Evolutionary conservation across 129 eudicot genomes (phyloP).

Genomic region (Flaveria brownii): DNA sequence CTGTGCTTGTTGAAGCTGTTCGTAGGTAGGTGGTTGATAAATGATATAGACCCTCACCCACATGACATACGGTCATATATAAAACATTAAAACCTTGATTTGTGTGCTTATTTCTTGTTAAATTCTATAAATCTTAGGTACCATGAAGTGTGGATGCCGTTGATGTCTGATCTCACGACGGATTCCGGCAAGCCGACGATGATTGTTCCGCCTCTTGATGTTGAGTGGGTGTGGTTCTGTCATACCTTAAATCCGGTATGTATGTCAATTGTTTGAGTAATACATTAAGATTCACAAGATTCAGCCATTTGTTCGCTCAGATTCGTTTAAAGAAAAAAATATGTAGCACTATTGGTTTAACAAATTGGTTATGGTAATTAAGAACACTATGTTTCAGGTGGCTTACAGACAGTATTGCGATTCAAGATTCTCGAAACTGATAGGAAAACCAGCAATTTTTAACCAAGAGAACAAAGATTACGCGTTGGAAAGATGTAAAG

Average conservation of each 20-base stretch:
- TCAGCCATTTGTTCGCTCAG: too few relatives aligned
- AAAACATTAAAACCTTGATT: neutral
- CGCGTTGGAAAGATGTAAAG: conserved; percentile 72
- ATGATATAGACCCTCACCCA: neutral
- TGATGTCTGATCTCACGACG: conserved; percentile 69
- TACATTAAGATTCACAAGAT: too few relatives aligned
- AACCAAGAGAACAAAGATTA: conserved; percentile 85
- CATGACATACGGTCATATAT: neutral
- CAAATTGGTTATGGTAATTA: too few relatives aligned
- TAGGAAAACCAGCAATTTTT: conserved; percentile 77
- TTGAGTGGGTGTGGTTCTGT: conserved; percentile 99
- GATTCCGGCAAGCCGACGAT: conserved; percentile 60
- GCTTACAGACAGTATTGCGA: conserved; percentile 68
- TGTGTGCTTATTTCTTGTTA: neutral
- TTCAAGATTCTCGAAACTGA: conserved; percentile 74
- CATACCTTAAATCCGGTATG: conserved; percentile 83
- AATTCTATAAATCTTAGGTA: conserved; percentile 45
- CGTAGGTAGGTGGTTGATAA: conserved; percentile 46
- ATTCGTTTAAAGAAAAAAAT: too few relatives aligned
- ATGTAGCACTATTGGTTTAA: too few relatives aligned
- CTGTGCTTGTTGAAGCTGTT: conserved; percentile 62
- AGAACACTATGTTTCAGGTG: conserved; percentile 44
- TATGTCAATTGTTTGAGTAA: neutral
- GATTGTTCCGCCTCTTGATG: conserved; percentile 93
- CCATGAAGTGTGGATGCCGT: conserved; percentile 93